Percentiles rank a stretch among this genome's conserved stretches.
Conservation (phyloP, 176 grass and related monocot species). For the Phoenix roebelenii region DNA sequence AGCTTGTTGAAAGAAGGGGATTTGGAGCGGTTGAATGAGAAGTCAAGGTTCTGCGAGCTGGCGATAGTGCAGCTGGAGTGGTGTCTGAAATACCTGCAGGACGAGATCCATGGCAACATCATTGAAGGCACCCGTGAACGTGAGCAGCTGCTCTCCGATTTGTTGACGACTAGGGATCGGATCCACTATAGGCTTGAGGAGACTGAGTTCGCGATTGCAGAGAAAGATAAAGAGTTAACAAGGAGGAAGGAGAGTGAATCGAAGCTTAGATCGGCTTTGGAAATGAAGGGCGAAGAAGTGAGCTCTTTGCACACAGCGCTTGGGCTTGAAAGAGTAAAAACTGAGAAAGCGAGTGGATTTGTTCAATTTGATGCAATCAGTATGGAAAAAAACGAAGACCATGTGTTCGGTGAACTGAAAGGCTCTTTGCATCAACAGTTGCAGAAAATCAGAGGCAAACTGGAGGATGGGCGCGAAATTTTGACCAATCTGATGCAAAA, state of each 20-base stretch:
- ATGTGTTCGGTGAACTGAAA: constrained; percentile 25
- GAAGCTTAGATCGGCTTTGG: constrained; percentile 20
- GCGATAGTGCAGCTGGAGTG: constrained; percentile 57
- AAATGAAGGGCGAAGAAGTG: constrained; percentile 32
- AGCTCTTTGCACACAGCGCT: constrained; percentile 2
- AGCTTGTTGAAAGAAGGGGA: constrained; percentile 50
- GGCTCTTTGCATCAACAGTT: constrained; percentile 25
- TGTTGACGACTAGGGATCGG: constrained; percentile 36
- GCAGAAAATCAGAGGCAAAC: constrained; percentile 29
- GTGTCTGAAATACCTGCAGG: constrained; percentile 39
- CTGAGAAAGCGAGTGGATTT: not conserved
- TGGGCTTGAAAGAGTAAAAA: constrained; percentile 2
- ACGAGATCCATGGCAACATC: constrained; percentile 23
- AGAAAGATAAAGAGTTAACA: constrained; percentile 42
- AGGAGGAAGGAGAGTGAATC: constrained; percentile 22
- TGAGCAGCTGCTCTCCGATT: constrained; percentile 27
- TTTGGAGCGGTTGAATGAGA: constrained; percentile 45
- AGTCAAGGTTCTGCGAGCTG: constrained; percentile 57
- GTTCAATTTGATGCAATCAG: not conserved
- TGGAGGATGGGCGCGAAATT: constrained; percentile 32
- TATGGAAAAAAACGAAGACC: not conserved
- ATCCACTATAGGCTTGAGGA: constrained; percentile 43
- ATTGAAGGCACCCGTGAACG: constrained; percentile 13
- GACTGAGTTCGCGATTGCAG: constrained; percentile 36
- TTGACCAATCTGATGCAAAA: constrained; percentile 38